phyloP scores from a whole-genome alignment of 805 yeast species.

The Suhomyces sp. region DNA sequence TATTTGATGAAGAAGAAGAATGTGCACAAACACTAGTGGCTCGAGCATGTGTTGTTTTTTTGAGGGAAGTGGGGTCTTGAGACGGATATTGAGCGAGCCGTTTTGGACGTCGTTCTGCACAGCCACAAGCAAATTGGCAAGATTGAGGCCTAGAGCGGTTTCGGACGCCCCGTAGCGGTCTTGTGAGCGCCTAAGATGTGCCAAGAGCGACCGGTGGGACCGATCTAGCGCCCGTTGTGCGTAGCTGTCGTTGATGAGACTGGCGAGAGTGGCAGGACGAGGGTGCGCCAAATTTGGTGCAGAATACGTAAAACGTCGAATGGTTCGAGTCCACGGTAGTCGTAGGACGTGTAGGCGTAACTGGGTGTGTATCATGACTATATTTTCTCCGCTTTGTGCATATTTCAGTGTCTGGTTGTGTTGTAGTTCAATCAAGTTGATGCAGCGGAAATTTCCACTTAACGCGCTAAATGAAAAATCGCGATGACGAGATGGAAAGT shows the following conservation, averaged over 20 bases:
- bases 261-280: background rate
- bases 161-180: background rate
- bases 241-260: background rate
- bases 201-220: background rate
- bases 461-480: background rate
- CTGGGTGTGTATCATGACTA: background rate
- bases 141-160: background rate
- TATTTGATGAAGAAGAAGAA: conserved; percentile 3
- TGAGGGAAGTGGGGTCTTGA: conserved; percentile 7
- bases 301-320: background rate
- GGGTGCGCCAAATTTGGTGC: background rate
- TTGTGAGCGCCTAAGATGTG: background rate
- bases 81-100: background rate
- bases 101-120: conserved; percentile 4
- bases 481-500: background rate
- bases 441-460: background rate
- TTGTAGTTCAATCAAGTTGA: background rate
- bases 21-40: conserved; percentile 4
- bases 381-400: background rate
- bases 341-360: background rate
- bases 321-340: background rate
- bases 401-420: background rate
- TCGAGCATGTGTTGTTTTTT: conserved; percentile 6
- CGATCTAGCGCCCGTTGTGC: background rate
- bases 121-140: conserved; percentile 6